phyloP scores from a whole-genome alignment of 1,284 basidiomycete species.

The Pisolithus thermaeus region DNA sequence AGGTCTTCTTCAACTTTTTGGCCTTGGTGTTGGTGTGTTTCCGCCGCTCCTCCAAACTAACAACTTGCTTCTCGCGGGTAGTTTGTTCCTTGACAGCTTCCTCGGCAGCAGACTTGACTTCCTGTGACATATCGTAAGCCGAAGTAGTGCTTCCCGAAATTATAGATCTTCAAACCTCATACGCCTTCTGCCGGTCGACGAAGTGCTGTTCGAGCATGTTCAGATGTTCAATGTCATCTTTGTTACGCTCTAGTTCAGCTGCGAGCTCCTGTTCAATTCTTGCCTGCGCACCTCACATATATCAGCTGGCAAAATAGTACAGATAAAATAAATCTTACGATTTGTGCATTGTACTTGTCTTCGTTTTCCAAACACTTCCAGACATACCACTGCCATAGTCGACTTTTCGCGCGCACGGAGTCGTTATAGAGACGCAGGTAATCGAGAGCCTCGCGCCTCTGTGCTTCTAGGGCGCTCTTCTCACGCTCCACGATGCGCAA shows the following conservation, averaged over 20 bases:
- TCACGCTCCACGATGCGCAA: slow-evolving; percentile 92
- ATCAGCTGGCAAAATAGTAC: background rate
- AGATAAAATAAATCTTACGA: slow-evolving; percentile 44
- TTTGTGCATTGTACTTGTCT: slow-evolving; percentile 48
- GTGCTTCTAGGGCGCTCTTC: slow-evolving; percentile 78
- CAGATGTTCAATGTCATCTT: slow-evolving; percentile 70
- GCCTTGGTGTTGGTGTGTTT: slow-evolving; percentile 81
- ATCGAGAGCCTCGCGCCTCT: slow-evolving; percentile 84
- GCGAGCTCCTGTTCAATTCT: slow-evolving; percentile 52
- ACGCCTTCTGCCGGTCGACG: slow-evolving; percentile 60
- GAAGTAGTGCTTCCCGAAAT: background rate
- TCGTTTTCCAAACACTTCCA: slow-evolving; percentile 67
- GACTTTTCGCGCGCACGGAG: slow-evolving; percentile 64
- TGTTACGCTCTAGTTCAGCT: slow-evolving; percentile 66
- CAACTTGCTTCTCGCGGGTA: slow-evolving; percentile 78
- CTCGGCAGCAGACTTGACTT: slow-evolving; percentile 72
- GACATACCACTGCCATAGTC: slow-evolving; percentile 78
- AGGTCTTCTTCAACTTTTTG: slow-evolving; percentile 87
- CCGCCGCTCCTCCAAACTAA: slow-evolving; percentile 80
- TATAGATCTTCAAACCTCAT: slow-evolving; percentile 45
- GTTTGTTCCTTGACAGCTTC: slow-evolving; percentile 76
- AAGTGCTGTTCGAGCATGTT: slow-evolving; percentile 66
- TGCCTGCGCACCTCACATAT: slow-evolving; percentile 34
- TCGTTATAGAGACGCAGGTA: slow-evolving; percentile 85
- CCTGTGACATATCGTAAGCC: slow-evolving; percentile 34